These are phyloP conservation scores for Pycnococcus provasolii DNA, from an alignment of 139 green algal species.

Conservation along the genomic window DNA sequence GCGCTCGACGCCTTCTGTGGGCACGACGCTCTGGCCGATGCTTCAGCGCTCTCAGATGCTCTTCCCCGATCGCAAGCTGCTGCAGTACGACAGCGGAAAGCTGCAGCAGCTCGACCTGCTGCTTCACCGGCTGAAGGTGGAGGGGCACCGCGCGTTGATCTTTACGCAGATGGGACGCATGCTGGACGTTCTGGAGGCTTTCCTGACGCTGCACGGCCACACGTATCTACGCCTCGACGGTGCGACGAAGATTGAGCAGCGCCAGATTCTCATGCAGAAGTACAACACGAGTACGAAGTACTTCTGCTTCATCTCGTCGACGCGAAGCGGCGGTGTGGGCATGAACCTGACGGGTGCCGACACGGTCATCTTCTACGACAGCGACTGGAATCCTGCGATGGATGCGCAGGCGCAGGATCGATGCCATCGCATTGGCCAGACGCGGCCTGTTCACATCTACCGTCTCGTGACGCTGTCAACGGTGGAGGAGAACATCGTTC, in stretches of 20 bases:
- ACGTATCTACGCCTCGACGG: slow-evolving; percentile 93
- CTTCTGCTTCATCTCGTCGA: slow-evolving; percentile 93
- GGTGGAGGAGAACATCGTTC: slow-evolving; percentile 97
- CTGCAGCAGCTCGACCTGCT: slow-evolving; percentile 41
- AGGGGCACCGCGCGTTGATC: slow-evolving; percentile 80
- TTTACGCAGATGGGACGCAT: slow-evolving; percentile 95
- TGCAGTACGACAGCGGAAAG: slow-evolving; percentile 42
- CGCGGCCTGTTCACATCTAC: slow-evolving; percentile 86
- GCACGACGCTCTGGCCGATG: background rate
- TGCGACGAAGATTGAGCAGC: slow-evolving; percentile 87
- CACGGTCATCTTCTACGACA: slow-evolving; percentile 99
- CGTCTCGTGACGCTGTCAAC: slow-evolving; percentile 78
- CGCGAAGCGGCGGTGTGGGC: slow-evolving; percentile 83
- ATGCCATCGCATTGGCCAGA: slow-evolving; percentile 95
- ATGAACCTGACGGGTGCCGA: slow-evolving; percentile 97
- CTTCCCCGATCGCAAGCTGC: slow-evolving; percentile 85
- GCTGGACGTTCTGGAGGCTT: slow-evolving; percentile 92
- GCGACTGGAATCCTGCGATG: slow-evolving; percentile 91
- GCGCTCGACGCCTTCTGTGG: background rate
- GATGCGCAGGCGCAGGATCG: slow-evolving; percentile 81
- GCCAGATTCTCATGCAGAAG: slow-evolving; percentile 75
- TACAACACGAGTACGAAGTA: slow-evolving; percentile 81
- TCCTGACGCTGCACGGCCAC: slow-evolving; percentile 88
- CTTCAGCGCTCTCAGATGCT: slow-evolving; percentile 59
- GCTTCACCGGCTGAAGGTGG: slow-evolving; percentile 62